phyloP scores from a whole-genome alignment of 345 rosid species.

The Euphorbia peplus region DNA sequence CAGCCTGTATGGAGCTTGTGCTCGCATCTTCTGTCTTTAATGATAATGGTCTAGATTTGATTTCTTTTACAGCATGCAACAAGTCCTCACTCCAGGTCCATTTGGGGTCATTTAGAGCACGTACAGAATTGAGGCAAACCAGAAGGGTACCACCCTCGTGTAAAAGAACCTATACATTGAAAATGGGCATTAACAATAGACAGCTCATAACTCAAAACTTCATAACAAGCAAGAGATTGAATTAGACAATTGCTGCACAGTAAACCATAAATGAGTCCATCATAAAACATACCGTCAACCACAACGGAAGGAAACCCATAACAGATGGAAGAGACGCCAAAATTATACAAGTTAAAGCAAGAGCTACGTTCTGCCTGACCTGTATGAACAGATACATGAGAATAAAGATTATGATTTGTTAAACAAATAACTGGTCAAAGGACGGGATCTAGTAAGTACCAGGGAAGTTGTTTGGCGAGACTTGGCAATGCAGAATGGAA shows the following conservation, averaged over 20 bases:
- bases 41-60: conserved; percentile 32
- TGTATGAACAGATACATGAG: conserved; percentile 29
- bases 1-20: conserved; percentile 32
- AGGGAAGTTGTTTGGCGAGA: conserved; percentile 80
- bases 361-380: conserved; percentile 93
- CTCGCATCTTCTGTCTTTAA: conserved; percentile 16
- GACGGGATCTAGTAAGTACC: conserved; percentile 34
- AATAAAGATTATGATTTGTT: conserved; percentile 10
- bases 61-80: conserved; percentile 27
- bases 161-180: conserved; percentile 65
- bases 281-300: conserved; percentile 70
- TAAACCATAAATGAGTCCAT: not conserved
- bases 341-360: conserved; percentile 66
- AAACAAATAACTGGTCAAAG: not conserved
- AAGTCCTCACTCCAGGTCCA: conserved; percentile 84
- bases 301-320: conserved; percentile 80
- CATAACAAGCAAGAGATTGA: not conserved
- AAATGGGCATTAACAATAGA: not conserved
- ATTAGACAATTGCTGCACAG: not conserved
- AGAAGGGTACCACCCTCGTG: conserved; percentile 94
- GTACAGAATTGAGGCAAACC: conserved; percentile 82
- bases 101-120: conserved; percentile 72
- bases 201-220: not conserved
- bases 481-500: conserved; percentile 88
- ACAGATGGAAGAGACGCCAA: conserved; percentile 86